Evolutionary conservation across 179 eudicot species (phyloP).

Genomic region (Gypsophila paniculata): DNA sequence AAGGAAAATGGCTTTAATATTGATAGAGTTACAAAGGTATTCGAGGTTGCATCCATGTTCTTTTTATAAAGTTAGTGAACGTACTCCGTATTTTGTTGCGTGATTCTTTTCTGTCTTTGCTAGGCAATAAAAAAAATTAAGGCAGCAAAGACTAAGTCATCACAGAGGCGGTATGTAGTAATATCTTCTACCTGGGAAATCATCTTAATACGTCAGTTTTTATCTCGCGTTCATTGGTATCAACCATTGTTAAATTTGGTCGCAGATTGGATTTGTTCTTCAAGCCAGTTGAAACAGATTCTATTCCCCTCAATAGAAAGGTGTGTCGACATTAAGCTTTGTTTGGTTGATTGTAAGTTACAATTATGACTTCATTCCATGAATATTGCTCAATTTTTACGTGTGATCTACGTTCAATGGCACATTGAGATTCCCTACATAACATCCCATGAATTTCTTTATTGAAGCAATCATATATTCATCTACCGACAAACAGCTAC

Average conservation of each 20-base stretch:
- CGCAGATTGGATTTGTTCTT: conserved; percentile 88
- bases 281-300: conserved; percentile 59
- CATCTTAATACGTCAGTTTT: not conserved
- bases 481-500: not conserved
- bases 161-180: conserved; percentile 72
- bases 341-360: not conserved
- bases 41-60: too few species aligned
- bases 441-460: not conserved
- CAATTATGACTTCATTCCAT: not conserved
- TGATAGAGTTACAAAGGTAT: conserved; percentile 85
- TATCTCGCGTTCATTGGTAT: conserved; percentile 9
- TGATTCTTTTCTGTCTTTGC: conserved; percentile 11
- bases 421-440: too few species aligned
- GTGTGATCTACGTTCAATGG: not conserved
- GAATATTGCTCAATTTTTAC: not conserved
- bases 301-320: conserved; percentile 76
- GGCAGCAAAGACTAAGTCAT: conserved; percentile 76
- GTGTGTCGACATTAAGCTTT: conserved; percentile 35
- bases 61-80: too few species aligned
- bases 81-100: not conserved
- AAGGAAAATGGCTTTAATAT: conserved; percentile 86
- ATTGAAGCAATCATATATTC: not conserved
- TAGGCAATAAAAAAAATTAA: conserved; percentile 93
- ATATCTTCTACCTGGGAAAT: not conserved
- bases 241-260: conserved; percentile 1